A percentile compares a stretch with the other conserved stretches of the same genome.
phyloP scores from a whole-genome alignment of 2,329 filamentous ascomycete genomes.

The Fusarium nodosum region DNA sequence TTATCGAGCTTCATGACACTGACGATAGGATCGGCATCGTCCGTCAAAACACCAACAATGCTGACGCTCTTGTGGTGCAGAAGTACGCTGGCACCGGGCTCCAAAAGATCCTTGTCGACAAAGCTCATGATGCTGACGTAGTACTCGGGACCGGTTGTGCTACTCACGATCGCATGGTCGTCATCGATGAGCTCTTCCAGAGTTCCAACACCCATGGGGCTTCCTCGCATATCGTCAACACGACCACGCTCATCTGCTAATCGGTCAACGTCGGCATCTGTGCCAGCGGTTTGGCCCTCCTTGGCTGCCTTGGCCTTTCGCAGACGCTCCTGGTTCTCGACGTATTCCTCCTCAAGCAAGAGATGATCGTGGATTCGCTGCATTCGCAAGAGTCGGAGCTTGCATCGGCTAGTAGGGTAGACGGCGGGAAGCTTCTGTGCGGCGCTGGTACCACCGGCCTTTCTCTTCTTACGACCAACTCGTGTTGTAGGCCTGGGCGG shows the following conservation, averaged over 20 bases:
- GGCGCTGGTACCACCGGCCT: conserved; percentile 90
- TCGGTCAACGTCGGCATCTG: conserved; percentile 81
- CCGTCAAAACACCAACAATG: conserved; percentile 95
- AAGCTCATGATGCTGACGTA: conserved; percentile 99
- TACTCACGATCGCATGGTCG: conserved; percentile 98
- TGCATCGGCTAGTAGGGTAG: conserved; percentile 96
- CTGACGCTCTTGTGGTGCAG: conserved; percentile 98
- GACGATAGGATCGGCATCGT: conserved; percentile 94
- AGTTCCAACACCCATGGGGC: conserved; percentile 97
- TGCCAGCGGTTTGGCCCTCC: conserved; percentile 75
- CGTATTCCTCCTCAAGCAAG: conserved; percentile 96
- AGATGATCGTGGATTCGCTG: conserved; percentile 98
- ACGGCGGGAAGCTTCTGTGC: conserved; percentile 95
- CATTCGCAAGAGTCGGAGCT: conserved; percentile 96
- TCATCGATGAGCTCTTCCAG: conserved; percentile 99
- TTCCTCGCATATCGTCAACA: conserved; percentile 98
- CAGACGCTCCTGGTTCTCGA: conserved; percentile 97
- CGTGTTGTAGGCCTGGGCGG: conserved; percentile 96
- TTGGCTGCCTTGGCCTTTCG: conserved; percentile 90
- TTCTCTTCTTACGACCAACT: conserved; percentile 98
- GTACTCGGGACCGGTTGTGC: conserved; percentile 96
- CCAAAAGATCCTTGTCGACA: conserved; percentile 97
- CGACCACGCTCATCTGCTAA: conserved; percentile 95
- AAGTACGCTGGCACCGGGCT: conserved; percentile 94
- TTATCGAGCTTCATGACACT: conserved; percentile 99